phyloP scores from a whole-genome alignment of 179 eudicot species.

The Kewa caespitosa region DNA sequence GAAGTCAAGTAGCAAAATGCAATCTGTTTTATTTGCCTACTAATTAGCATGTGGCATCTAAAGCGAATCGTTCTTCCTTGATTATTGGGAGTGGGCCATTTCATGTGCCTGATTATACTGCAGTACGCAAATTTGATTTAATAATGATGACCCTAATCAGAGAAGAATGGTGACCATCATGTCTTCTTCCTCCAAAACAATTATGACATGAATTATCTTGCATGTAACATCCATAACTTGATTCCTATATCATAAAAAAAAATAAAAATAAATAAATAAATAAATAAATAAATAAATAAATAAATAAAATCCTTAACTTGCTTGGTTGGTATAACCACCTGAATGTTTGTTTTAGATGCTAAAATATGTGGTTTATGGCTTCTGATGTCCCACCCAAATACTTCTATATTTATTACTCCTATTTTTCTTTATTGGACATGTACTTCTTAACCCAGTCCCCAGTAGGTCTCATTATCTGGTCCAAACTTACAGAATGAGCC shows the following conservation, averaged over 20 bases:
- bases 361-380: background rate
- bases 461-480: too few species aligned
- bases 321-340: too few species aligned
- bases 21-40: conserved; percentile 18
- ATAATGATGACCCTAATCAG: background rate
- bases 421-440: too few species aligned
- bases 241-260: too few species aligned
- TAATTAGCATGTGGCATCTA: conserved; percentile 19
- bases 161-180: background rate
- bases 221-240: too few species aligned
- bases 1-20: conserved; percentile 13
- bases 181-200: background rate
- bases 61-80: conserved; percentile 1
- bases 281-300: too few species aligned
- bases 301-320: too few species aligned
- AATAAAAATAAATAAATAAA: too few species aligned
- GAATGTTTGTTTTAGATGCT: too few species aligned
- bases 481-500: too few species aligned
- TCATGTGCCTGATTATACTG: background rate
- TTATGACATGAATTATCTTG: background rate
- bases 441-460: too few species aligned
- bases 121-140: conserved; percentile 7
- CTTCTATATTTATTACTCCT: too few species aligned
- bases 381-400: background rate
- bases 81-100: background rate